Evolutionary conservation across 495 filamentous ascomycete genomes (phyloP).

Genomic region (Penicillium steckii): DNA sequence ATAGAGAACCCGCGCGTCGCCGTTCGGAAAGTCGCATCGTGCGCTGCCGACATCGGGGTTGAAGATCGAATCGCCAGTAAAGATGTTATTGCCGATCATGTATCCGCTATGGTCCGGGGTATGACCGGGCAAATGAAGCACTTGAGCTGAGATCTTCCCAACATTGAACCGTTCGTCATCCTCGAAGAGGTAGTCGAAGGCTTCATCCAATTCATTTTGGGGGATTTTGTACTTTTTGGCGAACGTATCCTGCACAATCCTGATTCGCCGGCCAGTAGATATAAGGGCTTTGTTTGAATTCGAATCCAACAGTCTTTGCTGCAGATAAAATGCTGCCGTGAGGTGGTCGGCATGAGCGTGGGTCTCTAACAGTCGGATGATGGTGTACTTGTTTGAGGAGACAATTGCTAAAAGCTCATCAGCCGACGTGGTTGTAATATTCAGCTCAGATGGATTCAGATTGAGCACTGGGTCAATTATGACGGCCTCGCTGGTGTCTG

Average conservation of each 20-base stretch:
- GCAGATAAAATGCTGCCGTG: conserved; percentile 52
- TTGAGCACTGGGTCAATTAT: conserved; percentile 59
- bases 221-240: conserved; percentile 42
- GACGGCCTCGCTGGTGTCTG: conserved; percentile 37
- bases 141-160: conserved; percentile 38
- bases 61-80: conserved; percentile 56
- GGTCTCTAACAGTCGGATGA: conserved; percentile 50
- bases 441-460: conserved; percentile 38
- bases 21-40: conserved; percentile 55
- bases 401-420: conserved; percentile 40
- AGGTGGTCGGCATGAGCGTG: conserved; percentile 59
- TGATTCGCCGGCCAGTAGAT: conserved; percentile 51
- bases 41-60: conserved; percentile 53
- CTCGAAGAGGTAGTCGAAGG: conserved; percentile 47
- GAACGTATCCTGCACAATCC: conserved; percentile 42
- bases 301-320: conserved; percentile 28
- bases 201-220: conserved; percentile 30
- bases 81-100: conserved; percentile 52
- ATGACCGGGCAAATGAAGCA: conserved; percentile 53
- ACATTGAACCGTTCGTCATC: conserved; percentile 48
- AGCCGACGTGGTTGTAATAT: conserved; percentile 43
- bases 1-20: conserved; percentile 38
- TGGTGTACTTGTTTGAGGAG: conserved; percentile 35
- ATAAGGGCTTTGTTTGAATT: conserved; percentile 30
- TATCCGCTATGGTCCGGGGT: conserved; percentile 59